Conservation (phyloP, 2,329 filamentous ascomycete species). For the Bisporella sp. region DNA sequence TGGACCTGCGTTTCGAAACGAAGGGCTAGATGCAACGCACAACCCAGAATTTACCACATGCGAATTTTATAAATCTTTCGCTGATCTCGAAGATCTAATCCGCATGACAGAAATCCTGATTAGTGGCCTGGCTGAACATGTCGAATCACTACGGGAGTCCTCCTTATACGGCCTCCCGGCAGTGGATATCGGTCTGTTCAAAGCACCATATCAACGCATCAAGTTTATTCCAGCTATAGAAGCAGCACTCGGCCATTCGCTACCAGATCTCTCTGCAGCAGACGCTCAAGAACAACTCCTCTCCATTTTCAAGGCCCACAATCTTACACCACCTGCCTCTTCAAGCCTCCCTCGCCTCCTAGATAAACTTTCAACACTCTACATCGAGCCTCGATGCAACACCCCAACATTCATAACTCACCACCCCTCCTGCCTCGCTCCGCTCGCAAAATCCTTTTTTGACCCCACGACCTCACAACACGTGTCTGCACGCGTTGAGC, state of each 20-base stretch:
- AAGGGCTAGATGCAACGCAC: conserved; percentile 84
- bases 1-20: conserved; percentile 86
- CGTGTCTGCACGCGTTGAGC: conserved; percentile 75
- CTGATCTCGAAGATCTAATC: conserved; percentile 69
- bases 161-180: conserved; percentile 40
- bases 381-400: conserved; percentile 71
- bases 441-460: conserved; percentile 78
- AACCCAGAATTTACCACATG: conserved; percentile 98
- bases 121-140: conserved; percentile 46
- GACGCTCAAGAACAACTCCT: conserved; percentile 54
- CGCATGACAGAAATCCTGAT: conserved; percentile 68
- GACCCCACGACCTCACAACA: conserved; percentile 65
- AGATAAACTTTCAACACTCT: conserved; percentile 68
- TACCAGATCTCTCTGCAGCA: conserved; percentile 33
- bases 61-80: conserved; percentile 90
- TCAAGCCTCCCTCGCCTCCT: conserved; percentile 64
- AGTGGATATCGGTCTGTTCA: conserved; percentile 41
- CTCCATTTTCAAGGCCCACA: conserved; percentile 43
- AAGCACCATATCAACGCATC: conserved; percentile 56
- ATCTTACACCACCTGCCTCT: conserved; percentile 41
- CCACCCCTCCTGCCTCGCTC: conserved; percentile 86
- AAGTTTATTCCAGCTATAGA: conserved; percentile 82
- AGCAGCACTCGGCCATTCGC: conserved; percentile 44
- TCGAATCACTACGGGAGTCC: conserved; percentile 38
- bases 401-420: conserved; percentile 79